Conservation (phyloP, 495 filamentous ascomycete genomes). For the Cladorrhinum samala region DNA sequence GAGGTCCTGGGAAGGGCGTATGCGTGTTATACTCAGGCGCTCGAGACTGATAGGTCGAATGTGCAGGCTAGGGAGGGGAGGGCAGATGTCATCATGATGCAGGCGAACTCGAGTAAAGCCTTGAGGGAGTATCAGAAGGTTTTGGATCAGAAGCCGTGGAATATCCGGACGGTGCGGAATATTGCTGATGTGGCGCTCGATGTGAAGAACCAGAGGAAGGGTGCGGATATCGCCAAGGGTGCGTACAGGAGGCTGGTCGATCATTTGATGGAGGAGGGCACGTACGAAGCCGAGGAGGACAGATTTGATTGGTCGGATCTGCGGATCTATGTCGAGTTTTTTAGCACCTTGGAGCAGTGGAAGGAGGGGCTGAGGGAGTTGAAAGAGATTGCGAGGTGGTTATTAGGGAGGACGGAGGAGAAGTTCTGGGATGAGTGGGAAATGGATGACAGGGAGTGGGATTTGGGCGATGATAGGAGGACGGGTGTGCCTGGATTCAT, state of each 20-base stretch:
- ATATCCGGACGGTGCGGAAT: slow-evolving; percentile 54
- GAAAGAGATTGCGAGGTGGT: slow-evolving; percentile 70
- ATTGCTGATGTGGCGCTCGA: slow-evolving; percentile 62
- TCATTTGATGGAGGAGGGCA: slow-evolving; percentile 32
- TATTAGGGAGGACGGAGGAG: slow-evolving; percentile 69
- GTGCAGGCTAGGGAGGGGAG: slow-evolving; percentile 26
- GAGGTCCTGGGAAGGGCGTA: slow-evolving; percentile 50
- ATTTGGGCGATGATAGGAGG: slow-evolving; percentile 63
- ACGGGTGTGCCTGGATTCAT: slow-evolving; percentile 47
- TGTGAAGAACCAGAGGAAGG: slow-evolving; percentile 37
- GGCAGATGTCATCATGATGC: slow-evolving; percentile 32
- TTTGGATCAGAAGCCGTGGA: slow-evolving; percentile 52
- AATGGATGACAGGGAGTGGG: slow-evolving; percentile 90
- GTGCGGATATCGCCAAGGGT: slow-evolving; percentile 47
- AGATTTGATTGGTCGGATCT: slow-evolving; percentile 76
- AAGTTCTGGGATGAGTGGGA: slow-evolving; percentile 69
- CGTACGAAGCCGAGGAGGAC: slow-evolving; percentile 40
- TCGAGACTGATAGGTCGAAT: slow-evolving; percentile 59
- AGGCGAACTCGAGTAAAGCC: slow-evolving; percentile 50
- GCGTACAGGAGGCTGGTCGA: slow-evolving; percentile 59
- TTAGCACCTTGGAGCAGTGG: slow-evolving; percentile 54
- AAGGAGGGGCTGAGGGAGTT: slow-evolving; percentile 59
- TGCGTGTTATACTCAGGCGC: slow-evolving; percentile 64
- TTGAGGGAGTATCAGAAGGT: slow-evolving; percentile 58
- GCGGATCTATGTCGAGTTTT: slow-evolving; percentile 77